phyloP scores from a whole-genome alignment of 106 monocot species.

The Dioscorea dumetorum region DNA sequence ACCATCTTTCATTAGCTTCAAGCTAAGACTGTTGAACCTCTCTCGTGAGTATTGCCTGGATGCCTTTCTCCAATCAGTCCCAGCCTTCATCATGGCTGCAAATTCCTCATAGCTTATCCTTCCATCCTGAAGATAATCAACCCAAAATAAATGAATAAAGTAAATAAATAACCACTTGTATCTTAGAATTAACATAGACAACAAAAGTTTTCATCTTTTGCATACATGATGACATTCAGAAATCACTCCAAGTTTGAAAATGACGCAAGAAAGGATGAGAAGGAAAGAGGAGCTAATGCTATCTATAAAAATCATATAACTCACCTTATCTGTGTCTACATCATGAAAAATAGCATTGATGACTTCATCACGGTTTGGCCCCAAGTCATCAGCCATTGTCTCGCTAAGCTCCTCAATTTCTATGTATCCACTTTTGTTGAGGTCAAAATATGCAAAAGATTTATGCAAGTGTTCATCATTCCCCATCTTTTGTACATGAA shows the following conservation, averaged over 20 bases:
- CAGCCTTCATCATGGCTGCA: conserved; percentile 60
- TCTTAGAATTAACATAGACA: too few relatives aligned
- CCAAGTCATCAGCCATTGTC: conserved; percentile 43
- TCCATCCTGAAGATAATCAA: conserved; percentile 26
- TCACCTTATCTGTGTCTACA: conserved; percentile 64
- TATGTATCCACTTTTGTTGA: conserved; percentile 57
- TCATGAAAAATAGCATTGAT: conserved; percentile 58
- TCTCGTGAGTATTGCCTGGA: too few relatives aligned
- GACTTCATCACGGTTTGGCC: conserved; percentile 49
- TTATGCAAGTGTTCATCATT: conserved; percentile 61
- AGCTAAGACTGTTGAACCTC: too few relatives aligned
- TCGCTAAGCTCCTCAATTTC: conserved; percentile 69
- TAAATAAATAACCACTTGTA: too few relatives aligned
- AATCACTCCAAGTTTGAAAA: too few relatives aligned
- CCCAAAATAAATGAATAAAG: too few relatives aligned
- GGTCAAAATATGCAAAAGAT: conserved; percentile 58
- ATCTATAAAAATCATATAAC: not conserved
- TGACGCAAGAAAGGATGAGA: too few relatives aligned
- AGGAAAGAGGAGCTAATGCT: too few relatives aligned
- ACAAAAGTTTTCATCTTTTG: too few relatives aligned
- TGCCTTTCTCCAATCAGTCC: conserved; percentile 56
- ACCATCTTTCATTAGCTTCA: too few relatives aligned
- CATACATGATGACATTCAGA: too few relatives aligned
- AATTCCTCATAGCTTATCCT: conserved; percentile 67
- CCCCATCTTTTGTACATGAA: conserved; percentile 45